Conservation (phyloP, 2,329 filamentous ascomycete species). For the Cylindrodendrum hubeiense region DNA sequence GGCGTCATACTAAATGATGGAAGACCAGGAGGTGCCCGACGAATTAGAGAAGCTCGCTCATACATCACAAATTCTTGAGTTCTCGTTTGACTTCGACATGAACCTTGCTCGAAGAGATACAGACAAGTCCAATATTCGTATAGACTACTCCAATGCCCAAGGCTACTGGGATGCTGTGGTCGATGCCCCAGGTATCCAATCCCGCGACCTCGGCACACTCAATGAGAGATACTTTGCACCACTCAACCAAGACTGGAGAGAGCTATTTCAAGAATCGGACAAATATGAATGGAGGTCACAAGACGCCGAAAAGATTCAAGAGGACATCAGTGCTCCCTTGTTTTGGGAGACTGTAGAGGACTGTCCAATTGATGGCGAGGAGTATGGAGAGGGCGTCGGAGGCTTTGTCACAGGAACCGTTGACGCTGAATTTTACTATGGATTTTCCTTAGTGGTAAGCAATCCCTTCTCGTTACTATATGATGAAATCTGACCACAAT, state of each 20-base stretch:
- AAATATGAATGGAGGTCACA: neutral
- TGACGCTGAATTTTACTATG: neutral
- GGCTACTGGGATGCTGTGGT: conserved; percentile 1
- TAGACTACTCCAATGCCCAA: neutral
- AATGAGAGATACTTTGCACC: neutral
- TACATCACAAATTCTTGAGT: conserved; percentile 19
- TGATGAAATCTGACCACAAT: neutral
- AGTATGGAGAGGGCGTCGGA: conserved; percentile 12
- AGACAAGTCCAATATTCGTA: neutral
- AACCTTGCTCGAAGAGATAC: neutral
- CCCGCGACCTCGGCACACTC: neutral
- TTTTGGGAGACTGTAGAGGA: conserved; percentile 4
- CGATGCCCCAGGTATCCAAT: conserved; percentile 3
- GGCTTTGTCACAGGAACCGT: conserved; percentile 1
- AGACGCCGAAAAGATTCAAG: neutral
- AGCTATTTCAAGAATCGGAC: neutral
- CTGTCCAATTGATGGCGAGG: conserved; percentile 8
- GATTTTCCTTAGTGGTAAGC: conserved; percentile 9
- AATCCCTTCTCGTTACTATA: neutral
- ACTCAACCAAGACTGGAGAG: neutral
- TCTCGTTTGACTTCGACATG: conserved; percentile 16
- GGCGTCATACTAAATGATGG: too few species aligned
- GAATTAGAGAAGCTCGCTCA: too few species aligned
- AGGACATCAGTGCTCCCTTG: neutral
- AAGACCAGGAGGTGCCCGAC: too few species aligned